phyloP scores from a whole-genome alignment of 306 rosid genomes.

The Vigna reflexopilosa region DNA sequence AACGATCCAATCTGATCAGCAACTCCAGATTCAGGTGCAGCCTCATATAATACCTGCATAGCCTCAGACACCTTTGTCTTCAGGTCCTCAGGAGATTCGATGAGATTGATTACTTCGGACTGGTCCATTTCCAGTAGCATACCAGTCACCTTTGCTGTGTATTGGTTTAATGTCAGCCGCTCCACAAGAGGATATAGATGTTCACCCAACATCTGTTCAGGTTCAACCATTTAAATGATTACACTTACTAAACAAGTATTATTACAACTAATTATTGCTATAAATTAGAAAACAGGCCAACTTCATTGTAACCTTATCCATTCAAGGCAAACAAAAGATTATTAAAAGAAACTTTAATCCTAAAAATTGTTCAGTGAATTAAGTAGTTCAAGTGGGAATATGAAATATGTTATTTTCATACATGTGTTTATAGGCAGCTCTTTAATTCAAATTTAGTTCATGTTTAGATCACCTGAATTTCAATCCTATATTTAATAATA shows the following conservation, averaged over 20 bases:
- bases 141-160: conserved; percentile 85
- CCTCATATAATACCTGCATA: conserved; percentile 76
- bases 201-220: conserved; percentile 83
- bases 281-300: conserved; percentile 12
- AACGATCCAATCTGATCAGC: conserved; percentile 63
- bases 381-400: too few species aligned
- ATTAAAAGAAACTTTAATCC: conserved; percentile 7
- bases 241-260: too few species aligned
- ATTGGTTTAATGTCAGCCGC: conserved; percentile 57
- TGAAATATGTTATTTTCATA: too few species aligned
- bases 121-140: conserved; percentile 97
- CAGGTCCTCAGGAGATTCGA: conserved; percentile 85
- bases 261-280: neutral
- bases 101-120: conserved; percentile 92
- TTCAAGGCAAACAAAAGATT: neutral
- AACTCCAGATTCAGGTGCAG: conserved; percentile 62
- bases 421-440: too few species aligned
- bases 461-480: too few species aligned
- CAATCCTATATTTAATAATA: too few species aligned
- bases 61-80: conserved; percentile 89
- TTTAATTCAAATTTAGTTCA: too few species aligned
- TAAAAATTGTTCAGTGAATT: neutral
- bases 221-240: too few species aligned
- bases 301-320: neutral
- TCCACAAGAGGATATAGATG: conserved; percentile 87